Percentiles rank a stretch among this genome's conserved stretches.
phyloP scores from a whole-genome alignment of 192 early-diverging fungal species.

The Backusella psychrophila region DNA sequence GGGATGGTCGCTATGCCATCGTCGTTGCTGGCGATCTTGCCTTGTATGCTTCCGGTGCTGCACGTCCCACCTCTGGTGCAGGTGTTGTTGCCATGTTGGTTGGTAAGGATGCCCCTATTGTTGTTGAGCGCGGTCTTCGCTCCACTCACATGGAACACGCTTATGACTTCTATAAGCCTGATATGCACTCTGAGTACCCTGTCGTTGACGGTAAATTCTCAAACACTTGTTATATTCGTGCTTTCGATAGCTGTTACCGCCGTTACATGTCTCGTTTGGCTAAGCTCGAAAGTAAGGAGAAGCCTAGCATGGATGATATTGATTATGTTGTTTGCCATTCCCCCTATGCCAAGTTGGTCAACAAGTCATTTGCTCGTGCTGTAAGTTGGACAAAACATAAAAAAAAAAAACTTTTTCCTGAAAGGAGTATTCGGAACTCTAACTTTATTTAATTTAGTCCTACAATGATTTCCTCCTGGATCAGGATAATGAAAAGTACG shows the following conservation, averaged over 20 bases:
- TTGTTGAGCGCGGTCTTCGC: constrained; percentile 86
- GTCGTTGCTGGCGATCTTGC: constrained; percentile 96
- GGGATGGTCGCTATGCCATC: constrained; percentile 91
- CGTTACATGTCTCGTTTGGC: constrained; percentile 77
- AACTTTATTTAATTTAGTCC: constrained; percentile 40
- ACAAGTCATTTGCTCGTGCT: constrained; percentile 87
- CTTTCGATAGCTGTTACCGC: constrained; percentile 86
- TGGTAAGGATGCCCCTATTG: constrained; percentile 90
- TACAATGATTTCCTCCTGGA: constrained; percentile 92
- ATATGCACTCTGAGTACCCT: constrained; percentile 96
- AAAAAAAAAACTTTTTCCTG: background rate
- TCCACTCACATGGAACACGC: constrained; percentile 95
- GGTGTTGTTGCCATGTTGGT: constrained; percentile 91
- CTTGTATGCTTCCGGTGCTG: constrained; percentile 87
- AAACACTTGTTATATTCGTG: constrained; percentile 88
- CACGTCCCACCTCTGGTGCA: constrained; percentile 92
- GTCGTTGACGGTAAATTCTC: constrained; percentile 95
- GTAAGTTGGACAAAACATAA: constrained; percentile 24
- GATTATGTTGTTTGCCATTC: constrained; percentile 95
- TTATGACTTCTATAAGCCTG: constrained; percentile 99
- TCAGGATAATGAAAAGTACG: constrained; percentile 60
- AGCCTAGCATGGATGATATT: constrained; percentile 53
- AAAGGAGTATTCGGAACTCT: background rate
- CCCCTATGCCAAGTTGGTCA: constrained; percentile 97
- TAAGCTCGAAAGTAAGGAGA: constrained; percentile 29